Evolutionary conservation across 2,329 filamentous ascomycete species (phyloP).

Genomic region (Fonsecaea erecta): DNA sequence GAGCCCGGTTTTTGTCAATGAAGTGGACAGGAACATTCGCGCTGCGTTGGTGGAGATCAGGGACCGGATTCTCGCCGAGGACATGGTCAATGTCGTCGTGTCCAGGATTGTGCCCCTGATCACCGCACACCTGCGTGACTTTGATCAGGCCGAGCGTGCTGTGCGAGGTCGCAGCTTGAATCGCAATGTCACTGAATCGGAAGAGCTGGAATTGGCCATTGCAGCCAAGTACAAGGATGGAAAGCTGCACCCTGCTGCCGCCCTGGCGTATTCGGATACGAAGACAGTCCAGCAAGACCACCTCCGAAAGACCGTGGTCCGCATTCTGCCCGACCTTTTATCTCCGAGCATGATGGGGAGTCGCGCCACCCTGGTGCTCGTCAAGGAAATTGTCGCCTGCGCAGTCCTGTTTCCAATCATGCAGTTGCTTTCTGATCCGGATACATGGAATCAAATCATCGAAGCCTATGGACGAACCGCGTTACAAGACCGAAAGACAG

Average conservation of each 20-base stretch:
- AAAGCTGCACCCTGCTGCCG: constrained; percentile 83
- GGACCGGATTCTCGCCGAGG: constrained; percentile 73
- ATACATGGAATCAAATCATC: constrained; percentile 97
- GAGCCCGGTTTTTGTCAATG: constrained; percentile 78
- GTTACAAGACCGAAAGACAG: constrained; percentile 93
- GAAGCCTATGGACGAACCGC: constrained; percentile 84
- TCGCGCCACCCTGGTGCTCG: constrained; percentile 75
- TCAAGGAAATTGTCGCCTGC: constrained; percentile 90
- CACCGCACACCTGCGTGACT: constrained; percentile 85
- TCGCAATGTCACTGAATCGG: constrained; percentile 89
- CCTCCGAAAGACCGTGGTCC: constrained; percentile 73
- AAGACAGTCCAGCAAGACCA: constrained; percentile 88
- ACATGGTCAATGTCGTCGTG: constrained; percentile 82
- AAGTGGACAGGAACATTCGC: constrained; percentile 81
- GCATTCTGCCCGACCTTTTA: constrained; percentile 74
- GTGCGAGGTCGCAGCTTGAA: constrained; percentile 88
- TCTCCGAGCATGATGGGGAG: constrained; percentile 76
- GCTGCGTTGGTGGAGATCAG: constrained; percentile 71
- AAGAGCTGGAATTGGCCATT: constrained; percentile 93
- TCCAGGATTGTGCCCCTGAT: constrained; percentile 84
- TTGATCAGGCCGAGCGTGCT: constrained; percentile 83
- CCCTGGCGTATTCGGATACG: constrained; percentile 79
- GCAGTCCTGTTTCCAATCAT: constrained; percentile 85
- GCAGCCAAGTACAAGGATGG: constrained; percentile 92
- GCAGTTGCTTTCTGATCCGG: constrained; percentile 81